These are phyloP conservation scores for Diddensiella transvaalensis DNA, from an alignment of 805 yeast species.

Conservation along the genomic window DNA sequence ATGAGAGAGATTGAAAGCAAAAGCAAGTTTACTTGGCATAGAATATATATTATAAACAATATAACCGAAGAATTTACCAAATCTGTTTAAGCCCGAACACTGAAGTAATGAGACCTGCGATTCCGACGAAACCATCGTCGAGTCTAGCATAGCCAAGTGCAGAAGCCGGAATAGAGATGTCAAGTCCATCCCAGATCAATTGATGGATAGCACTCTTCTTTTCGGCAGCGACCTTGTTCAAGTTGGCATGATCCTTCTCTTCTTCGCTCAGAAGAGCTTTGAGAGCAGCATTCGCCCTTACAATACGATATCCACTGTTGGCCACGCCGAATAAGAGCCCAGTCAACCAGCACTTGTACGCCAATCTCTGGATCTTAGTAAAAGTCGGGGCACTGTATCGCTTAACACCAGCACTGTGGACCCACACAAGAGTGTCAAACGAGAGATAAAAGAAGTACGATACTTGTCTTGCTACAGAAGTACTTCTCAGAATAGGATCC, in stretches of 20 bases:
- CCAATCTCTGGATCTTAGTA: constrained; percentile 41
- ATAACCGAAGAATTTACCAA: constrained; percentile 53
- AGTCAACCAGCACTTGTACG: constrained; percentile 72
- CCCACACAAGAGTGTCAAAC: constrained; percentile 35
- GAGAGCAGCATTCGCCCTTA: constrained; percentile 40
- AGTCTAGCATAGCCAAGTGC: constrained; percentile 55
- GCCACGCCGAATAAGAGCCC: constrained; percentile 63
- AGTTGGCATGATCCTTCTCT: constrained; percentile 37
- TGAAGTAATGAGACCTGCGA: constrained; percentile 82
- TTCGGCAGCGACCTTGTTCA: constrained; percentile 42
- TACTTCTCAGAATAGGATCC: constrained; percentile 52
- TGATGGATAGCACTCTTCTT: constrained; percentile 53
- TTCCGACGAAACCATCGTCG: constrained; percentile 77
- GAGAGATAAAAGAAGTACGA: constrained; percentile 35
- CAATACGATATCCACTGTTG: constrained; percentile 54
- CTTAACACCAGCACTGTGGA: constrained; percentile 28
- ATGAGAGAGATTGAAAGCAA: too few species aligned
- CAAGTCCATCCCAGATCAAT: constrained; percentile 73
- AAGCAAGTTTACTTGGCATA: too few species aligned
- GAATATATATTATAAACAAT: too few species aligned
- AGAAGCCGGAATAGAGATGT: constrained; percentile 70
- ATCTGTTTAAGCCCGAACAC: constrained; percentile 68
- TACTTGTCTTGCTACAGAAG: constrained; percentile 35
- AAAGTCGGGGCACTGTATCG: constrained; percentile 33
- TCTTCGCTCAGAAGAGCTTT: constrained; percentile 37